These are phyloP conservation scores for Emergomyces africanus DNA, from an alignment of 2,329 filamentous ascomycete species.

Conservation along the genomic window DNA sequence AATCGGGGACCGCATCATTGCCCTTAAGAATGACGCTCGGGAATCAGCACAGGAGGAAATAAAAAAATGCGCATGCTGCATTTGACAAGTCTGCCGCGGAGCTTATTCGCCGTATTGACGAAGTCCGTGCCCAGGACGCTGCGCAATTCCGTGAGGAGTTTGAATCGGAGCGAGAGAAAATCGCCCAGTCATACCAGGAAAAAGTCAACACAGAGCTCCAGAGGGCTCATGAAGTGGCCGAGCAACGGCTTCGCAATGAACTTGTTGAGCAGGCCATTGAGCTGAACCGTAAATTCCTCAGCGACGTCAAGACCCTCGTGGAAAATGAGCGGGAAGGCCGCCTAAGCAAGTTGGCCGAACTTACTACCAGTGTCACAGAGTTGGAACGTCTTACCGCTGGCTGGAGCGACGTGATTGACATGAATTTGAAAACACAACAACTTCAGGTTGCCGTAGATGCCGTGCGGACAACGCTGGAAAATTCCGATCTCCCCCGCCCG, in stretches of 20 bases:
- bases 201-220: constrained; percentile 69
- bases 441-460: constrained; percentile 92
- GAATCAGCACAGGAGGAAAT: constrained; percentile 65
- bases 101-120: constrained; percentile 77
- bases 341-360: constrained; percentile 70
- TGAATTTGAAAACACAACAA: constrained; percentile 87
- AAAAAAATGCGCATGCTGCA: constrained; percentile 53
- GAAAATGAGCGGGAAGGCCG: constrained; percentile 80
- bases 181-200: constrained; percentile 65
- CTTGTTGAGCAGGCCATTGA: constrained; percentile 83
- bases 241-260: constrained; percentile 71
- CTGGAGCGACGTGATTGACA: constrained; percentile 84
- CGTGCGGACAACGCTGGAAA: constrained; percentile 70
- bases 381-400: constrained; percentile 77
- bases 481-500: constrained; percentile 59
- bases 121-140: constrained; percentile 69
- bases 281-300: constrained; percentile 72
- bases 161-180: constrained; percentile 68
- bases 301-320: constrained; percentile 65
- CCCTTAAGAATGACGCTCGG: constrained; percentile 56
- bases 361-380: constrained; percentile 64
- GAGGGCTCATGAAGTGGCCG: constrained; percentile 64
- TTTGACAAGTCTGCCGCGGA: constrained; percentile 82
- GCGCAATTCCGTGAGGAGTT: constrained; percentile 77
- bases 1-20: constrained; percentile 65